phyloP scores from a whole-genome alignment of 257 asterid species.

The Paraleonurus japonicus region DNA sequence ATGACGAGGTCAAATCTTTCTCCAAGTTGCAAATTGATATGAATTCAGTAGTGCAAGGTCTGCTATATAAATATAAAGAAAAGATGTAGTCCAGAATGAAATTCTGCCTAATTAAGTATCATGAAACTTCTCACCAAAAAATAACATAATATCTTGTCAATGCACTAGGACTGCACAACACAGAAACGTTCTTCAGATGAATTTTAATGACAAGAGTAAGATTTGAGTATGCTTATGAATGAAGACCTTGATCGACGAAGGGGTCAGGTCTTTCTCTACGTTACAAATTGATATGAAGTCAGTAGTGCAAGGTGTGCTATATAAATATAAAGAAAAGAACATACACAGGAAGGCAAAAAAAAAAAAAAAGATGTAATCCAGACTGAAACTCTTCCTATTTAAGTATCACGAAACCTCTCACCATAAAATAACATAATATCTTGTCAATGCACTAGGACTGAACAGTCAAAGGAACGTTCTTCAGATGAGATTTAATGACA shows the following conservation, averaged over 20 bases:
- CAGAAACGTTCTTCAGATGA: too few relatives aligned
- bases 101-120: not conserved
- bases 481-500: too few relatives aligned
- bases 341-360: too few relatives aligned
- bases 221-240: constrained; percentile 29
- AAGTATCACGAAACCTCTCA: not conserved
- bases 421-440: not conserved
- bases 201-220: too few relatives aligned
- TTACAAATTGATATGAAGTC: constrained; percentile 36
- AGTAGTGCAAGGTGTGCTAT: constrained; percentile 8
- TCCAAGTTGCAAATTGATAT: constrained; percentile 45
- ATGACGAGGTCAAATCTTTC: constrained; percentile 38
- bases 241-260: constrained; percentile 38
- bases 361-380: too few relatives aligned
- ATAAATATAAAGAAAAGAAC: too few relatives aligned
- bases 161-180: too few relatives aligned
- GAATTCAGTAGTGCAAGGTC: constrained; percentile 5
- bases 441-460: not conserved
- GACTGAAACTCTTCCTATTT: not conserved
- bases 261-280: constrained; percentile 48
- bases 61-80: constrained; percentile 3
- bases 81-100: not conserved
- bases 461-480: too few relatives aligned
- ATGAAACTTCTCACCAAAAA: constrained; percentile 10
- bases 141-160: too few relatives aligned